phyloP scores from a whole-genome alignment of 495 filamentous ascomycete genomes.

The Astrothelium subdiscretum region DNA sequence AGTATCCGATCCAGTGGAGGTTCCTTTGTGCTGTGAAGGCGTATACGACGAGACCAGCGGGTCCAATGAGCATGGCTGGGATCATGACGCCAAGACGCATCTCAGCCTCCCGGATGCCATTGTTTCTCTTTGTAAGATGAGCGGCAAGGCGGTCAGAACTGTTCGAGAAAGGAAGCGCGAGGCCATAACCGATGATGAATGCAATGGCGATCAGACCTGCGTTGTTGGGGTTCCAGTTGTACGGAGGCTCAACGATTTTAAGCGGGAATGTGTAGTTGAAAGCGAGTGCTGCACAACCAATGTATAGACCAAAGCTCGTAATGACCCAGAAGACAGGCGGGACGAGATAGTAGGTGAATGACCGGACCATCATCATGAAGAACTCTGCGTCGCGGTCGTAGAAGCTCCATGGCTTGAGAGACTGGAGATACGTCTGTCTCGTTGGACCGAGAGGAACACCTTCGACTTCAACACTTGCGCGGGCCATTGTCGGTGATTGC shows the following conservation, averaged over 20 bases:
- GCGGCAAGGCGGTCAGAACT: slow-evolving; percentile 16
- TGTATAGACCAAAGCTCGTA: slow-evolving; percentile 16
- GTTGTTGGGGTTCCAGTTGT: slow-evolving; percentile 13
- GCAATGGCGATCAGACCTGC: slow-evolving; percentile 16
- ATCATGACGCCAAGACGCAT: slow-evolving; percentile 17
- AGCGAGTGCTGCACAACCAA: slow-evolving; percentile 15
- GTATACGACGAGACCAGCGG: slow-evolving; percentile 14
- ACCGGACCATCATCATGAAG: slow-evolving; percentile 13
- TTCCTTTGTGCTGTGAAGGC: slow-evolving; percentile 13
- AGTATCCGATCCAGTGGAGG: slow-evolving; percentile 19
- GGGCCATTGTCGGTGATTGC: not conserved
- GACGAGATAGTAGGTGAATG: slow-evolving; percentile 13
- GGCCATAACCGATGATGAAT: slow-evolving; percentile 16
- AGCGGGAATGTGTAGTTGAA: slow-evolving; percentile 20
- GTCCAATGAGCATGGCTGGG: slow-evolving; percentile 16
- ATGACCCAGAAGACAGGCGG: slow-evolving; percentile 18
- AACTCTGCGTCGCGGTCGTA: slow-evolving; percentile 15
- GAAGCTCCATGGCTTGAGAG: slow-evolving; percentile 20
- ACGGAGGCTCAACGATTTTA: slow-evolving; percentile 13
- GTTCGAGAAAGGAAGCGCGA: slow-evolving; percentile 13
- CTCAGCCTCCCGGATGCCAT: slow-evolving; percentile 15
- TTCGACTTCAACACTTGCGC: slow-evolving; percentile 9
- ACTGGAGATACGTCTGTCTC: slow-evolving; percentile 15
- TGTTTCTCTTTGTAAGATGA: slow-evolving; percentile 14
- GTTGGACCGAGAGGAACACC: slow-evolving; percentile 14